Evolutionary conservation across 768 basidiomycete species (phyloP), one percentile per base, ranked within the genome.

Genomic region (Tylopilus intermedius): DNA sequence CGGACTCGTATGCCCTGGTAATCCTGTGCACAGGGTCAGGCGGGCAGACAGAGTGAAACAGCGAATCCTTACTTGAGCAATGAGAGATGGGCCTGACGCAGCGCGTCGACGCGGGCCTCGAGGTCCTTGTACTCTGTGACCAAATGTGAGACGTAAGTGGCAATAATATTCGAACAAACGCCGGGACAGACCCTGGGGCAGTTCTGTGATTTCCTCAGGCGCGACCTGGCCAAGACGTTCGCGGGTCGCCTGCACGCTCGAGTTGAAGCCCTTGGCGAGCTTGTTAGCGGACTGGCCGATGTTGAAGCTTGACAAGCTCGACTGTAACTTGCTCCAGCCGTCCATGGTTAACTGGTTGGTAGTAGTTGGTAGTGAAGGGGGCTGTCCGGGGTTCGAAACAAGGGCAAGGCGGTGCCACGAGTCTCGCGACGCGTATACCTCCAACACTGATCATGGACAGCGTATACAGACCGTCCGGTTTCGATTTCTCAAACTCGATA

Each of bases 91-190:
- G 90, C 86, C 42, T 79, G 73, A 58, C 84, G 82, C 48, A 99
- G 81, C 29, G 91, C 92, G 71, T 99, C 96, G 38, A 98, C 96
- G 51, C 92, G 87, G 43, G 85, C 78, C 72, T 99, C 96, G 58
- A 99, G 83, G 66, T 95, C 91, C 64, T 86, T 94, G 79, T 98
- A 99, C 70, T 99, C 95, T 90, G 74, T n/a, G 30, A 10, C 56
- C 0, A 13, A 10, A 22, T 3, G 21, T 40, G 21, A 40, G 39
- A 21, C 21, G 21, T 7, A 22, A 21, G 21, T 10, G 18, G 18
- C 1, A 22, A 8, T 18, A 18, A 15, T 13, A 3, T 21, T 22
- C 39, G 39, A 22, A 10, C 21, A 14, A 24, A 21, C 39, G 21
- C 21, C 35, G 3, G 9, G 30, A 29, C 30, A 6, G 26, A 87